Base-by-base conservation (phyloP, 495 filamentous ascomycete genomes). In the Podospora comata region DNA sequence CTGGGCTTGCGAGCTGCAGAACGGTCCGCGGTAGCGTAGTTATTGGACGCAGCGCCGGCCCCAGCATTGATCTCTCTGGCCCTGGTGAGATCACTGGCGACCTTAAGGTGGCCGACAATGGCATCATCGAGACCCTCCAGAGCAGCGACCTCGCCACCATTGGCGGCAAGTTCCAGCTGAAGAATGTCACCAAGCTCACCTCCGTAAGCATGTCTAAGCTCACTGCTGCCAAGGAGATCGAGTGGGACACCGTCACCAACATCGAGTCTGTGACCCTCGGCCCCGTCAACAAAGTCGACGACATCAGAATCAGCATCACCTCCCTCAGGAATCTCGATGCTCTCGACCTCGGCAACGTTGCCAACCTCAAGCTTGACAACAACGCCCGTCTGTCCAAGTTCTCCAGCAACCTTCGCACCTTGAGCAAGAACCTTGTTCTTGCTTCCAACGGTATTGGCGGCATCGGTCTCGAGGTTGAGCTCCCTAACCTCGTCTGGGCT, bases 231-330 rank as follows among this genome's bases (percentile, higher is more conserved):
- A 83, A 84, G 54, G 72, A 77, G 59, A 86, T 99, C 79, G 75
- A 84, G 57, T 96, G 89, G 87, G 79, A 81, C 27, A 90, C 90
- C 68, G 84, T 97, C n/a, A 88, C 90, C 67, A 80, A 83, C 69
- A 85, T 99, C 19, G 84, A 87, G 73, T 75, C 80, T 48, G 79
- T 96, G 20, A 83, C 79, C 18, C 94, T 99, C 81, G 83, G 82
- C 53, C 73, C 78, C 32, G 74, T 94, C 68, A 85, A 82, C 30
- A 75, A 89, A 75, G 92, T 90, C 48, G 76, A 79, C 54, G 83
- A 80, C 57, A 84, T 98, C 62, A 75, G 77, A 44, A 93, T 99
- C 78, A 85, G 87, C 75, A 93, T 98, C 82, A 98, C 96, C 64
- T 84, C 87, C 75, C 85, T 98, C 68, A 83, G 76, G 74, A 85